Evolutionary conservation across 2,329 filamentous ascomycete species (phyloP).

Genomic region (Fusarium transvaalense): DNA sequence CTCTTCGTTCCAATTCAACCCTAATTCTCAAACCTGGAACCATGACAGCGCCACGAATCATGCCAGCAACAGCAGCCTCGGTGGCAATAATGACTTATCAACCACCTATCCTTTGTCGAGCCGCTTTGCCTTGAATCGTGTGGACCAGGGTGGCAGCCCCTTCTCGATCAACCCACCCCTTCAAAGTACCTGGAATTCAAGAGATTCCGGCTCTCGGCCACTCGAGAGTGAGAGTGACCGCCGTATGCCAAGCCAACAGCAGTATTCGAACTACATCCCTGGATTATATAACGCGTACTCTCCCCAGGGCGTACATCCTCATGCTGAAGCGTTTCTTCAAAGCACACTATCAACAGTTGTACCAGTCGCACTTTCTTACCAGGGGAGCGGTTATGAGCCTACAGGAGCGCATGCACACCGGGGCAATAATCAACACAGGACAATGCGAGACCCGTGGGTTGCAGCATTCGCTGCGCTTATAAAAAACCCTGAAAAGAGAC

Average conservation of each 20-base stretch:
- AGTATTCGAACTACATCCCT: conserved; percentile 51
- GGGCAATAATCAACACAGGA: conserved; percentile 63
- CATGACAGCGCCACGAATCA: conserved; percentile 48
- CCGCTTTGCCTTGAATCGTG: conserved; percentile 54
- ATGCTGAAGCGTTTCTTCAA: conserved; percentile 44
- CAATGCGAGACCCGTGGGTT: conserved; percentile 54
- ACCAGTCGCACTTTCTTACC: conserved; percentile 37
- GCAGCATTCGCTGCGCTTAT: neutral
- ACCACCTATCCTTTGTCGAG: conserved; percentile 43
- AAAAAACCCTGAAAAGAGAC: conserved; percentile 59
- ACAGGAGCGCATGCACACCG: conserved; percentile 56
- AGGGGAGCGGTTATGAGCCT: conserved; percentile 50
- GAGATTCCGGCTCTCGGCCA: conserved; percentile 51
- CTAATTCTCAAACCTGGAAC: conserved; percentile 61
- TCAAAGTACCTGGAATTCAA: conserved; percentile 56
- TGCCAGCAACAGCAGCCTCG: conserved; percentile 45
- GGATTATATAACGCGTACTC: conserved; percentile 48
- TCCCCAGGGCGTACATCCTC: conserved; percentile 54
- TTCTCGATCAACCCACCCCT: conserved; percentile 48
- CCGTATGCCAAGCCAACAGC: conserved; percentile 50
- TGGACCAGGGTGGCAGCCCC: conserved; percentile 48
- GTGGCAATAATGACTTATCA: conserved; percentile 34
- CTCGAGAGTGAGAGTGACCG: conserved; percentile 58
- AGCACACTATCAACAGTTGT: conserved; percentile 51
- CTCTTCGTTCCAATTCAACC: conserved; percentile 60